Base-by-base conservation (phyloP, 306 rosid genomes). In the Prunus persica region DNA sequence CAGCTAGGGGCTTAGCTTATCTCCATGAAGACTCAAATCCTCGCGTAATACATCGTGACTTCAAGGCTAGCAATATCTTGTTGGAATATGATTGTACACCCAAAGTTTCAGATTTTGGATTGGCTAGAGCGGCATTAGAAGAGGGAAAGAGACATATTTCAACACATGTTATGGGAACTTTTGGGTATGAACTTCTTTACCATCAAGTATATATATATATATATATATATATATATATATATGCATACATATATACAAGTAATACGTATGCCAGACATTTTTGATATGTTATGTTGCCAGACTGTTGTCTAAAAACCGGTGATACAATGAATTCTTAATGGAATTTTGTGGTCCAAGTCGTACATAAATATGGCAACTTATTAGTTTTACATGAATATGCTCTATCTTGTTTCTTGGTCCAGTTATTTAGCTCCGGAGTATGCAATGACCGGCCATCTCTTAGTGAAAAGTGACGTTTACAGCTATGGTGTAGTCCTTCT, bases 111-210 rank as follows among this genome's bases (percentile, higher is more conserved):
- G 99, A 95, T 87, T 95, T 95, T 82, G 99, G 99, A 81, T 83
- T 95, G 85, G 99, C 99, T 69, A 89, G 97, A 87, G 80, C 97
- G 11, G 99, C 99, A 54, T 68, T 92, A 41, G 98, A 89, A 25
- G 97, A 91, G 82, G 97, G 93, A 65, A 87, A 88, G 83, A 89
- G 87, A 83, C 99, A 95, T 73, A 95, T 95, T 82, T 95, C 99
- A 56, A 92, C 99, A 8, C 99, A 95, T 79, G 97, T 95, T 65
- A 95, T 95, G 99, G 99, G 99, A 74, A 95, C 99, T 71, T 92
- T 95, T 65, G 99, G 99, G 99, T 95, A 87, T 81, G 55, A 24
- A 65, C 61, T 34, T 60, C 11, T 52, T 55, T 38, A 45, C 58
- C 72, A 75, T 47, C 43, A 22, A 11, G 43, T 51, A 56, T 8